Evolutionary conservation across 768 basidiomycete species (phyloP), one percentile per base, ranked within the genome.

Genomic region (Phaeotremella fagi): DNA sequence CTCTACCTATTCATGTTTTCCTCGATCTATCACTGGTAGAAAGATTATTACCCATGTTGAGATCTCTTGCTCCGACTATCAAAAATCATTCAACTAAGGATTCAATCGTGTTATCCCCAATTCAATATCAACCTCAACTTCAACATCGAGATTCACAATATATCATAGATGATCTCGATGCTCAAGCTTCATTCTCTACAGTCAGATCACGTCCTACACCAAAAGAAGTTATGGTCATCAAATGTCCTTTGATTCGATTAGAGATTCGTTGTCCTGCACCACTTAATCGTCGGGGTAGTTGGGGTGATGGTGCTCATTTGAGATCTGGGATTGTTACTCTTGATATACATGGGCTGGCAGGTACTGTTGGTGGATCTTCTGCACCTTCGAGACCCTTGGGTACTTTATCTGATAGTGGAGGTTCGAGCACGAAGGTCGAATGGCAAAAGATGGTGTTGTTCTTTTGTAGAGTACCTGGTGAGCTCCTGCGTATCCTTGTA

Each of bases 251-350:
- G 74, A 65, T 90, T 41, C 82, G 90, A 18, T 41, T 85, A 20
- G 81, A 90, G 67, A 66, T 85, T 45, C 82, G 86, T 43, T 84
- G 82, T 65, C 83, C 84, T 4, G 78, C 87, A 26, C 83, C 83
- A 3, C 68, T 76, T 18, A 68, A 68, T 1, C 72, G 60, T 23
- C 33, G 67, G 5, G 78, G 77, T 16, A 81, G 86, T 23, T 88
- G 88, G 38, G 88, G 90, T 3, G 80, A 82, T 23, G 55, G 88
- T 3, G 74, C 55, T 4, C 63, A 68, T 49, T 44, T 66, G 12
- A 33, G 70, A 37, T 70, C 70, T 3, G 71, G 71, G 3, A 64
- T 66, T 37, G 60, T 68, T 22, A 66, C 62, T 16, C 55, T 71
- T 7, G 70, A 68, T 35, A 42, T 67, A 15, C 70, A 64, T 44